Evolutionary conservation across 2,329 filamentous ascomycete genomes (phyloP), one percentile per base, ranked within the genome.

Genomic region (Ascochyta clinopodiicola): DNA sequence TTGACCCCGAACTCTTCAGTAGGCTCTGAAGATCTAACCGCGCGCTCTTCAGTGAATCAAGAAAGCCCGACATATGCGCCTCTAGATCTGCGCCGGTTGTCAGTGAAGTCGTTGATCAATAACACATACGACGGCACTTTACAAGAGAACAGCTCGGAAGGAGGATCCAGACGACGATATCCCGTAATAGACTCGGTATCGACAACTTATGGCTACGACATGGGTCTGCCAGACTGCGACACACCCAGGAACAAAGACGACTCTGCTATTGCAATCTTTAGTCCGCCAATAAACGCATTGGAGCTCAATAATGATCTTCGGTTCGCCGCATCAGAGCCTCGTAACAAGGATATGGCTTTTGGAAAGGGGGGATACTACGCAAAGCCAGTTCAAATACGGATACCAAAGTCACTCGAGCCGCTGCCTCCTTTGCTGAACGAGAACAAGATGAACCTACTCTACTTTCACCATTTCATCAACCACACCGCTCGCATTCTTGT

Each of bases 381-480:
- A 12, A 84, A 84, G 32, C 87, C 88, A 0, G 87, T 92, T 0
- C 78, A 83, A 0, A 87, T 93, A 59, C 82, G 81, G 55, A 86
- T 87, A 22, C 81, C 84, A 2, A 82, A 82, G 57, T 80, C 80
- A 46, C 71, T 88, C 29, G 84, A 81, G 52, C 81, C 81, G 2
- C 70, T 88, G 21, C 86, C 86, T 4, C 66, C 77, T 4, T 77
- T 83, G 9, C 77, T 92, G 27, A 75, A 84, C 38, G 84, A 88
- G 34, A 93, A 91, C 64, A 88, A 86, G 1, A 94, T 94, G 85
- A 94, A 95, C 67, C 75, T 95, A 58, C 81, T 95, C 62, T 88
- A 88, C 66, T 88, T 88, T 61, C 86, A 89, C 69, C 86, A 88
- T 65, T 88, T 95, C 68, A 80, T 95, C 56, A 91, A 93, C 64